Evolutionary conservation across 257 asterid genomes (phyloP).

Genomic region (Echites panduratus): DNA sequence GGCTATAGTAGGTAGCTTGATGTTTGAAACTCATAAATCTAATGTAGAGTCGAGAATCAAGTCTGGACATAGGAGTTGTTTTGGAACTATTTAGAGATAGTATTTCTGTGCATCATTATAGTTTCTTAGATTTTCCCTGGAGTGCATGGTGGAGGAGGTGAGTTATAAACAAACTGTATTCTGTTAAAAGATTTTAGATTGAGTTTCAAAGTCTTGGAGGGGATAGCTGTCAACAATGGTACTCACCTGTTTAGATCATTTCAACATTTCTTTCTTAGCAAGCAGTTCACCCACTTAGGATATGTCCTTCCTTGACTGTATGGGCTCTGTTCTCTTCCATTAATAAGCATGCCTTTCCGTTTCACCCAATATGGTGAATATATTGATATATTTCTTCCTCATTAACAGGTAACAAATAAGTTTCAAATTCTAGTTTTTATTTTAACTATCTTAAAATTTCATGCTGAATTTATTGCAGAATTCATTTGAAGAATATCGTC

Average conservation of each 20-base stretch:
- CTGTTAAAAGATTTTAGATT: neutral
- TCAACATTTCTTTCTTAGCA: neutral
- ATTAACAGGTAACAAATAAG: neutral
- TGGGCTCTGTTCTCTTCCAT: neutral
- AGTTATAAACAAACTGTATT: neutral
- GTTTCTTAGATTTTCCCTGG: neutral
- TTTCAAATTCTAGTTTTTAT: constrained; percentile 8
- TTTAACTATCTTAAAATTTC: constrained; percentile 1
- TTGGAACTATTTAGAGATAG: neutral
- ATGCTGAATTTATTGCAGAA: constrained; percentile 44
- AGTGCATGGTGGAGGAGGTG: neutral
- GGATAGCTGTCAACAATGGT: neutral
- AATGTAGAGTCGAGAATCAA: neutral
- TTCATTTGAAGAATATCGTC: constrained; percentile 80
- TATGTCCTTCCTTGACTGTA: neutral
- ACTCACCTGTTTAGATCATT: neutral
- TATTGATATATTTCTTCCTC: neutral
- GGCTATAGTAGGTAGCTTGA: neutral
- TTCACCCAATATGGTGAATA: neutral
- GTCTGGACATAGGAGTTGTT: neutral
- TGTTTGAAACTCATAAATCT: neutral
- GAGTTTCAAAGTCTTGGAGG: neutral
- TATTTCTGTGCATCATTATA: neutral
- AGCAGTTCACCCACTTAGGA: neutral
- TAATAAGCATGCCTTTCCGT: neutral